phyloP scores from a whole-genome alignment of 768 basidiomycete genomes.

The Epithele typhae region DNA sequence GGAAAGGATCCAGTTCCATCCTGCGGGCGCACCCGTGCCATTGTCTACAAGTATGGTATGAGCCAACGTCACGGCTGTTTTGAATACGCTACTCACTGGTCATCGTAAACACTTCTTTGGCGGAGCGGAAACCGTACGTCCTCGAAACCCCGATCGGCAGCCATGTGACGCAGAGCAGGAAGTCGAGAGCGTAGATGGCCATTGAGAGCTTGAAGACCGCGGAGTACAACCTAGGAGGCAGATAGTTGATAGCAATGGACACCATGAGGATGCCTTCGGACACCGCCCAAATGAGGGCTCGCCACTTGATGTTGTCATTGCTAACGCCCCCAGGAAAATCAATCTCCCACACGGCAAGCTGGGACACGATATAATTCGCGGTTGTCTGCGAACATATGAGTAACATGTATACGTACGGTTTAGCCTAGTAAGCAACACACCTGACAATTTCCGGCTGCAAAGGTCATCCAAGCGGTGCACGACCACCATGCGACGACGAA shows the following conservation, averaged over 20 bases:
- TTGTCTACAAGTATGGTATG: constrained; percentile 60
- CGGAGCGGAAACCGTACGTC: constrained; percentile 85
- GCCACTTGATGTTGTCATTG: constrained; percentile 76
- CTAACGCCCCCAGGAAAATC: constrained; percentile 78
- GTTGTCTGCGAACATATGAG: constrained; percentile 62
- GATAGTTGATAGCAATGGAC: constrained; percentile 78
- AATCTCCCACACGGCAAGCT: constrained; percentile 73
- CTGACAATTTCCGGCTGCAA: constrained; percentile 84
- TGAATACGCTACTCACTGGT: constrained; percentile 48
- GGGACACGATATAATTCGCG: constrained; percentile 87
- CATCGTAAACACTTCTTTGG: constrained; percentile 78
- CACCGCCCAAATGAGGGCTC: constrained; percentile 79
- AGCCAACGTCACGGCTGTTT: not conserved
- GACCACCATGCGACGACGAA: constrained; percentile 94
- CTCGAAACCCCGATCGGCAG: constrained; percentile 85
- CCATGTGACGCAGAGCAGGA: constrained; percentile 86
- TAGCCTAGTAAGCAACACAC: constrained; percentile 45
- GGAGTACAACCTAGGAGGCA: constrained; percentile 75
- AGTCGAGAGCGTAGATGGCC: constrained; percentile 76
- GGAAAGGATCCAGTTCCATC: constrained; percentile 90
- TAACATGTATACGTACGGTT: too few relatives aligned
- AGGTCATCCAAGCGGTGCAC: constrained; percentile 95
- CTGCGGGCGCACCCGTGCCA: constrained; percentile 80
- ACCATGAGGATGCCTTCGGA: constrained; percentile 70
- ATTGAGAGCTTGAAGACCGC: constrained; percentile 74